Evolutionary conservation across 768 basidiomycete species (phyloP).

Genomic region (Kwoniella sp.): DNA sequence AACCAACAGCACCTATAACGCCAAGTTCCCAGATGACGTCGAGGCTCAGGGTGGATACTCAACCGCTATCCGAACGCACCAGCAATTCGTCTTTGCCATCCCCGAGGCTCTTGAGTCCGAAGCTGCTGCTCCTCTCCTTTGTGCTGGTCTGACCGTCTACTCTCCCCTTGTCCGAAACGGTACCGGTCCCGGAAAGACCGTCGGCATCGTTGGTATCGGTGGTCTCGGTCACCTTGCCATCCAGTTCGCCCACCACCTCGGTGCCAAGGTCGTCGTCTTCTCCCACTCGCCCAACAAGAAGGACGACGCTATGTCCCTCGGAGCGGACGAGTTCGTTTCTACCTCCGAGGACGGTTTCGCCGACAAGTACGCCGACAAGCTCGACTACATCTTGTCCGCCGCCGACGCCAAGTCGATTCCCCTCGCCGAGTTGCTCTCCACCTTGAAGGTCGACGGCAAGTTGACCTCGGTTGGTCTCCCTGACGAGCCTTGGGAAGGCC

Average conservation of each 20-base stretch:
- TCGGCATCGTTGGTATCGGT: slow-evolving; percentile 72
- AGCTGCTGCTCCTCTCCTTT: slow-evolving; percentile 54
- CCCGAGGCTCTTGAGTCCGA: slow-evolving; percentile 54
- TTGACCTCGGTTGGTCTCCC: slow-evolving; percentile 65
- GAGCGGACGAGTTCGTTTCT: slow-evolving; percentile 50
- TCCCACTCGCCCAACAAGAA: slow-evolving; percentile 64
- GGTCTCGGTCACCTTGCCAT: slow-evolving; percentile 60
- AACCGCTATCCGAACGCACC: slow-evolving; percentile 48
- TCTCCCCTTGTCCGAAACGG: slow-evolving; percentile 60
- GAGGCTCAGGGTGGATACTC: slow-evolving; percentile 57
- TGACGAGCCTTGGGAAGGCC: slow-evolving; percentile 55
- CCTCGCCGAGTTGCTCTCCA: slow-evolving; percentile 62
- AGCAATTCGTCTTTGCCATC: slow-evolving; percentile 57
- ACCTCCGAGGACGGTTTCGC: slow-evolving; percentile 46
- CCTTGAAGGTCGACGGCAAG: slow-evolving; percentile 62
- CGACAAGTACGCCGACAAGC: slow-evolving; percentile 51
- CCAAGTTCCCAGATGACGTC: slow-evolving; percentile 47
- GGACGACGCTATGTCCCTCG: slow-evolving; percentile 61
- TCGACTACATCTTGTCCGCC: slow-evolving; percentile 58
- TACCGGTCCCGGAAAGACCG: slow-evolving; percentile 65
- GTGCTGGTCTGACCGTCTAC: slow-evolving; percentile 58
- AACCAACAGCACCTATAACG: slow-evolving; percentile 51
- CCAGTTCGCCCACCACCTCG: slow-evolving; percentile 63
- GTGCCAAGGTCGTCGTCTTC: slow-evolving; percentile 65
- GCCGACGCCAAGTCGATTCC: slow-evolving; percentile 59